Evolutionary conservation across 768 basidiomycete genomes (phyloP).

Genomic region (Lenzites betulinus): DNA sequence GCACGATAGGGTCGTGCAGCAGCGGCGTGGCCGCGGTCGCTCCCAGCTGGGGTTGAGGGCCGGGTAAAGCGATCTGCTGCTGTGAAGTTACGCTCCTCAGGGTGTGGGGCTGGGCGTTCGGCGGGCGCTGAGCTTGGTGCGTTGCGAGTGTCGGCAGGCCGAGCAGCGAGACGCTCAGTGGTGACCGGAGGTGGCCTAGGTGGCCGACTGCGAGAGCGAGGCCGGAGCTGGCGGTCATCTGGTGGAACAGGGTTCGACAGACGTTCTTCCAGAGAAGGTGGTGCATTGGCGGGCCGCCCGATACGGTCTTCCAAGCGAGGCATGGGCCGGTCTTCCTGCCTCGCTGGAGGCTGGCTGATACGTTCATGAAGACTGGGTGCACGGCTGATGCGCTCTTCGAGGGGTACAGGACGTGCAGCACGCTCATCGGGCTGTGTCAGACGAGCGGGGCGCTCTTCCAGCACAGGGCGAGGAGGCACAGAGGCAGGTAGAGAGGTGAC

Average conservation of each 20-base stretch:
- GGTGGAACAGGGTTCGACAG: slow-evolving; percentile 18
- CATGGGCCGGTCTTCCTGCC: slow-evolving; percentile 13
- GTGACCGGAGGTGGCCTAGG: slow-evolving; percentile 15
- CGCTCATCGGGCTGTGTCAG: slow-evolving; percentile 18
- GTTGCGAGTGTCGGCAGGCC: slow-evolving; percentile 18
- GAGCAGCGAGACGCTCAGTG: slow-evolving; percentile 9
- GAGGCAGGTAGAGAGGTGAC: slow-evolving; percentile 1
- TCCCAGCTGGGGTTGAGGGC: slow-evolving; percentile 20
- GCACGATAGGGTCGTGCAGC: slow-evolving; percentile 23
- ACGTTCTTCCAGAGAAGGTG: slow-evolving; percentile 29
- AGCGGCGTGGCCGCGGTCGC: slow-evolving; percentile 29
- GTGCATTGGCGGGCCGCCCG: slow-evolving; percentile 17
- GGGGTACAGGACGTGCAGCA: slow-evolving; percentile 15
- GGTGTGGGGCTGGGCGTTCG: background rate
- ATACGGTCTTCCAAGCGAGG: slow-evolving; percentile 28
- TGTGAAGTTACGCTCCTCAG: slow-evolving; percentile 9
- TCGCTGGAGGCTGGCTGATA: slow-evolving; percentile 20
- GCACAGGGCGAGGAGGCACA: slow-evolving; percentile 6
- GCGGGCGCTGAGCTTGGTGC: background rate
- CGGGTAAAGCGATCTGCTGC: slow-evolving; percentile 18
- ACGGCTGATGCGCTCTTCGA: slow-evolving; percentile 29
- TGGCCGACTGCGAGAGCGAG: slow-evolving; percentile 21
- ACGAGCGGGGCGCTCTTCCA: slow-evolving; percentile 25
- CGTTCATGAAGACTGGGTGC: slow-evolving; percentile 29
- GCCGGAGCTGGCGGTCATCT: slow-evolving; percentile 23